A percentile compares a stretch with the other conserved stretches of the same genome.
phyloP scores from a whole-genome alignment of 495 filamentous ascomycete species.

The Gamarada debralockiae region DNA sequence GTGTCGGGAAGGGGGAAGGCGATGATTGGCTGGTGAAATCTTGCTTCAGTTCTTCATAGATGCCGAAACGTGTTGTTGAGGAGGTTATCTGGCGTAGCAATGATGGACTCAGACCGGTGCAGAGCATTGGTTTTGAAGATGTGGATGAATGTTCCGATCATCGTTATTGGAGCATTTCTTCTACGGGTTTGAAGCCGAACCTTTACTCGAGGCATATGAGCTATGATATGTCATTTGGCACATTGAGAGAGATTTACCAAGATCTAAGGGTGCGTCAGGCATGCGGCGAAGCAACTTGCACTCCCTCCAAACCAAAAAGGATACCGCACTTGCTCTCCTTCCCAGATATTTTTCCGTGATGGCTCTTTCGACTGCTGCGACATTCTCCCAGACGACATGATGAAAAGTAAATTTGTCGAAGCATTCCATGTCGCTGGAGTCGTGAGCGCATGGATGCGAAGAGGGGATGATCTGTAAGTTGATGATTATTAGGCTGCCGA shows the following conservation, averaged over 20 bases:
- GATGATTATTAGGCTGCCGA: too few relatives aligned
- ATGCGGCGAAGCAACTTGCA: constrained; percentile 83
- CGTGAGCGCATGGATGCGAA: too few relatives aligned
- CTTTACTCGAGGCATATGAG: constrained; percentile 42
- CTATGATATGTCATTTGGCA: background rate
- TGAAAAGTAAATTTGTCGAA: too few relatives aligned
- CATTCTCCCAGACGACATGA: too few relatives aligned
- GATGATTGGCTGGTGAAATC: constrained; percentile 43
- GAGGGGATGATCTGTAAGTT: too few relatives aligned
- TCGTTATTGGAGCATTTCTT: constrained; percentile 28
- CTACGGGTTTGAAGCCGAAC: constrained; percentile 26
- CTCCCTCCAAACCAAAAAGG: constrained; percentile 96
- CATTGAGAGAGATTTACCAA: constrained; percentile 46
- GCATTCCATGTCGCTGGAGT: too few relatives aligned
- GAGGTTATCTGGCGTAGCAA: constrained; percentile 90
- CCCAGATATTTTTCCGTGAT: too few relatives aligned
- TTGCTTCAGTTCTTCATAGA: constrained; percentile 88
- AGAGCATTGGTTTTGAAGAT: constrained; percentile 66
- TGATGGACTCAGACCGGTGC: constrained; percentile 85
- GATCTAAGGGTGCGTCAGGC: constrained; percentile 88
- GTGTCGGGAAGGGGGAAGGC: constrained; percentile 58
- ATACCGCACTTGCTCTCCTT: too few relatives aligned
- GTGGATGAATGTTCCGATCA: constrained; percentile 78
- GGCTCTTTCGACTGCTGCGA: too few relatives aligned
- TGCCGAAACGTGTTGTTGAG: constrained; percentile 86